A percentile compares a stretch with the other conserved stretches of the same genome.
These are phyloP conservation scores for Fusarium annulatum DNA, from an alignment of 2,329 filamentous ascomycete species.

Conservation along the genomic window DNA sequence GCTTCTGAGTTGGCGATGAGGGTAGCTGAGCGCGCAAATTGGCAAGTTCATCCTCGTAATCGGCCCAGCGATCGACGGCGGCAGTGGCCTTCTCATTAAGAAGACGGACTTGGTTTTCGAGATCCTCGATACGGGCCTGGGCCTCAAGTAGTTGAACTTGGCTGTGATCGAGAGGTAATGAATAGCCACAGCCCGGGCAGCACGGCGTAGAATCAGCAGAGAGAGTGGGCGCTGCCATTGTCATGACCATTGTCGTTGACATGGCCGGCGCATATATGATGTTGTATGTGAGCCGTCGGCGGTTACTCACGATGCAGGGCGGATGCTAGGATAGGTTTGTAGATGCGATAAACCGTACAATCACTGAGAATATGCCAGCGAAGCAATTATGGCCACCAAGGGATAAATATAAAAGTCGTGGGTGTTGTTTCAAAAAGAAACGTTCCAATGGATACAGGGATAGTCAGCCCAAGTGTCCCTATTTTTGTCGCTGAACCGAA, in stretches of 20 bases:
- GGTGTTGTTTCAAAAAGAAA: conserved; percentile 26
- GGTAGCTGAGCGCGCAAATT: conserved; percentile 61
- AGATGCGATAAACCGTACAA: background rate
- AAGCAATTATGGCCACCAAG: background rate
- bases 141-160: conserved; percentile 61
- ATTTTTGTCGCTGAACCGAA: conserved; percentile 34
- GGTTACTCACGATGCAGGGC: background rate
- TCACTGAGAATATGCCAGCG: background rate
- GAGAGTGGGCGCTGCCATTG: conserved; percentile 48
- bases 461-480: conserved; percentile 27
- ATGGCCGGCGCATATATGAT: conserved; percentile 29
- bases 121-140: conserved; percentile 72
- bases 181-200: conserved; percentile 64
- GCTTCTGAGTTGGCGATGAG: conserved; percentile 31
- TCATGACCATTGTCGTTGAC: conserved; percentile 50
- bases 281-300: background rate
- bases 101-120: conserved; percentile 76
- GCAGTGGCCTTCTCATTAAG: conserved; percentile 78
- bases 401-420: conserved; percentile 18
- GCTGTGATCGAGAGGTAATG: conserved; percentile 52
- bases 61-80: conserved; percentile 73
- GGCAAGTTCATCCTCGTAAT: conserved; percentile 83
- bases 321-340: background rate
- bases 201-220: conserved; percentile 46
- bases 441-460: conserved; percentile 24